Evolutionary conservation across 129 eudicot species (phyloP).

Genomic region (Saussurea involucrata): DNA sequence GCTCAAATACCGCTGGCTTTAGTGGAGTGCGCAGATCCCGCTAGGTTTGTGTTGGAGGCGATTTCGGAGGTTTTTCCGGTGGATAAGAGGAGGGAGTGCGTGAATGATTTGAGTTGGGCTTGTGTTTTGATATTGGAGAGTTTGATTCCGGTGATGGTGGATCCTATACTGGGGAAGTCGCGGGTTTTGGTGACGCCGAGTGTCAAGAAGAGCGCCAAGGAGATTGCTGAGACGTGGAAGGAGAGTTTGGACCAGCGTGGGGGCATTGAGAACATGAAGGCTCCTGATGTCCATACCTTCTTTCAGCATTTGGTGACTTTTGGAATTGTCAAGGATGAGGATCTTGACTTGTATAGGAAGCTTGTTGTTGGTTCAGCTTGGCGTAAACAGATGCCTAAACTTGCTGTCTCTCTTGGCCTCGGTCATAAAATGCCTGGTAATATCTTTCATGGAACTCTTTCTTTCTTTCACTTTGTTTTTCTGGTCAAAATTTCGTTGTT

Average conservation of each 20-base stretch:
- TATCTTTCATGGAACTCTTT: too few relatives aligned
- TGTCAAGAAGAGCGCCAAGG: constrained; percentile 48
- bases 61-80: constrained; percentile 70
- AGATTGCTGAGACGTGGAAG: constrained; percentile 62
- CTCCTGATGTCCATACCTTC: constrained; percentile 75
- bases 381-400: constrained; percentile 86
- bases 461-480: not conserved
- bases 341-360: constrained; percentile 61
- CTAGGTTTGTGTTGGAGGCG: constrained; percentile 59
- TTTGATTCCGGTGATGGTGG: too few relatives aligned
- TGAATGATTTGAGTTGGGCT: constrained; percentile 68
- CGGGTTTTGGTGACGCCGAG: constrained; percentile 61
- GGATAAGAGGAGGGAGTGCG: constrained; percentile 39
- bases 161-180: constrained; percentile 60
- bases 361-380: constrained; percentile 72
- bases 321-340: constrained; percentile 66
- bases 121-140: constrained; percentile 63
- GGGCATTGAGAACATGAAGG: constrained; percentile 72
- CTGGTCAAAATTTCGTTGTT: not conserved
- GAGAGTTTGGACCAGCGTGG: too few relatives aligned
- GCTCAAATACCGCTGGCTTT: constrained; percentile 48
- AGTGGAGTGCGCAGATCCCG: constrained; percentile 55
- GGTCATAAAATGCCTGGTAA: constrained; percentile 83
- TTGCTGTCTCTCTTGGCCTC: constrained; percentile 67
- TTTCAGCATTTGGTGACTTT: constrained; percentile 77